Base-by-base conservation (phyloP, 306 rosid genomes). In the Abrus pulchellus region DNA sequence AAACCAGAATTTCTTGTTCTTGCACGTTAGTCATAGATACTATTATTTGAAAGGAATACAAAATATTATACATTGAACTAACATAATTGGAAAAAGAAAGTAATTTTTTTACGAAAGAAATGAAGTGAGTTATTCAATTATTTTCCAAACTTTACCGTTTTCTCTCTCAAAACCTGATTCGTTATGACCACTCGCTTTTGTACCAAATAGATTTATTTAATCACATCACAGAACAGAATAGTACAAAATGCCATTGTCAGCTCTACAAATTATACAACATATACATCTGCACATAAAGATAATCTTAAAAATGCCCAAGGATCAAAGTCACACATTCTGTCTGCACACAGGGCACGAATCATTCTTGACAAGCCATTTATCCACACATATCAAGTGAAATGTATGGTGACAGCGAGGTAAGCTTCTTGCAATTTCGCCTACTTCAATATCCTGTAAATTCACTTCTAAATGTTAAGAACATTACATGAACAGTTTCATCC, bases 301-400 rank as follows among this genome's bases (percentile, higher is more conserved):
- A 62, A 66, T 50, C 49, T 10, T 57, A 13, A 33, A 33, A 72
- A 64, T 83, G 80, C 30, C 30, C 73, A 9, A 7, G 32, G 14
- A 47, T 5, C 73, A 53, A 59, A 20, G 56, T 82, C 80, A 84
- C 62, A 90, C 90, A 38, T 76, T 63, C 77, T 86, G 94, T 82
- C 97, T 86, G 87, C 97, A 93, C 13, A 91, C 69, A 14, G 97
- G 97, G 77, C 97, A 93, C 0, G 94, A 88, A 78, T 85, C 89
- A 75, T 93, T 93, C 81, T 86, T 81, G 67, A 79, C 57, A 71
- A 93, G 96, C 96, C 97, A 93, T 75, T 80, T 88, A 85, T 93
- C 96, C 69, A 91, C 97, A 64, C 97, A 91, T 36, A 44, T 79
- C 90, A 91, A 85, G 83, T 91, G 97, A 83, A 93, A 93, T 20